Evolutionary conservation across 805 yeast genomes (phyloP).

Genomic region (Yarrowia alimentaria): DNA sequence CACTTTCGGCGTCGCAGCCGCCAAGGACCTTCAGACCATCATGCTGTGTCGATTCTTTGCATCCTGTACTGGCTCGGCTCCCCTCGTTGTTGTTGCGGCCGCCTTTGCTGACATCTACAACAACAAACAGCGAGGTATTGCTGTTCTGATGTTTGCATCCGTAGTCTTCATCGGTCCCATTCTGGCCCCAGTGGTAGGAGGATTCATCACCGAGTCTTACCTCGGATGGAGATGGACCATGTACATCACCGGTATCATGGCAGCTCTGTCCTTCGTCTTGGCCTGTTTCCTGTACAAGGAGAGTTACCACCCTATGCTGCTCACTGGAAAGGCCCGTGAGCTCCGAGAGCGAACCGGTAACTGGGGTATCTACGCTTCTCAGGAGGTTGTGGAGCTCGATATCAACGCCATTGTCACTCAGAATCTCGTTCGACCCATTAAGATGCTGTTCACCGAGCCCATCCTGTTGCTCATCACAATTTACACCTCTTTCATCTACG

Average conservation of each 20-base stretch:
- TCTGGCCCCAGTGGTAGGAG: conserved; percentile 76
- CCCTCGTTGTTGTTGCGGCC: conserved; percentile 83
- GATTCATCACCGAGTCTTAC: conserved; percentile 57
- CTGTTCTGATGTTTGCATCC: conserved; percentile 67
- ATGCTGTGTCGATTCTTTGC: conserved; percentile 75
- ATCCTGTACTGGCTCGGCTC: conserved; percentile 81
- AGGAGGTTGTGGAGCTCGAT: conserved; percentile 58
- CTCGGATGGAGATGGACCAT: conserved; percentile 86
- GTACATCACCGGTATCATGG: conserved; percentile 65
- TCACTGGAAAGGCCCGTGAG: conserved; percentile 58
- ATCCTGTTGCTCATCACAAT: conserved; percentile 61
- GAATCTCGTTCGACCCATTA: conserved; percentile 63
- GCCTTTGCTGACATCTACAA: conserved; percentile 79
- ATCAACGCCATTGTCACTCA: conserved; percentile 59
- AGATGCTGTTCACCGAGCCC: conserved; percentile 67
- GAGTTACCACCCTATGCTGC: conserved; percentile 66
- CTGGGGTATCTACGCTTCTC: conserved; percentile 78
- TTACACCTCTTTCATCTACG: conserved; percentile 76
- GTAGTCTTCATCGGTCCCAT: conserved; percentile 79
- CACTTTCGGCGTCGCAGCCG: conserved; percentile 73
- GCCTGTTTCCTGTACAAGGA: conserved; percentile 52
- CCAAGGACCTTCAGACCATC: conserved; percentile 73
- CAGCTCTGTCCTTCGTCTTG: conserved; percentile 44
- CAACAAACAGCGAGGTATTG: conserved; percentile 66
- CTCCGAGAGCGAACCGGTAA: conserved; percentile 68